phyloP scores from a whole-genome alignment of 148 eudicot genomes.

The Camellia japonica region DNA sequence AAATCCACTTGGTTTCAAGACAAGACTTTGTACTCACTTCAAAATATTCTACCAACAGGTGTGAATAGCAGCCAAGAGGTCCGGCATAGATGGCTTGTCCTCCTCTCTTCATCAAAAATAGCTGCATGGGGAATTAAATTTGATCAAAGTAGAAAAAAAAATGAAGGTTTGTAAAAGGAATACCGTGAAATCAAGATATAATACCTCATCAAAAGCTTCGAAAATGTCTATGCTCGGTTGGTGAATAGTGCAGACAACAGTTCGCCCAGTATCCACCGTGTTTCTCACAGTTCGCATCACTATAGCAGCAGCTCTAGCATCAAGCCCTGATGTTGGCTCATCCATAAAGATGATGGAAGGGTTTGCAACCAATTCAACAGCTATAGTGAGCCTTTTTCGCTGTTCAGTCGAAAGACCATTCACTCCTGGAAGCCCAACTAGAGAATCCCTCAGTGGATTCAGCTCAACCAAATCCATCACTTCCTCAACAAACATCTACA shows the following conservation, averaged over 20 bases:
- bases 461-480: conserved; percentile 51
- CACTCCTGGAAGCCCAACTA: conserved; percentile 54
- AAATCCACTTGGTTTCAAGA: background rate
- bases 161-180: background rate
- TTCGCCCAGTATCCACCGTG: conserved; percentile 55
- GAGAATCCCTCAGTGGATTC: conserved; percentile 31
- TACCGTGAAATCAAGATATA: background rate
- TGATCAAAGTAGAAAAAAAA: conserved; percentile 1
- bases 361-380: conserved; percentile 51
- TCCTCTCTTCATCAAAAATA: conserved; percentile 49
- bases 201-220: conserved; percentile 59
- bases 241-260: conserved; percentile 58
- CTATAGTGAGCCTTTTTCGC: conserved; percentile 52
- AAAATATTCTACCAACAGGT: conserved; percentile 34
- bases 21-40: conserved; percentile 24
- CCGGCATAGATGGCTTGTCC: conserved; percentile 49
- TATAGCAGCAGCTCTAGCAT: conserved; percentile 59
- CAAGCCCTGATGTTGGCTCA: conserved; percentile 55
- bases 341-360: conserved; percentile 59
- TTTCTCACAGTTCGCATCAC: conserved; percentile 56
- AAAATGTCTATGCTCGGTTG: conserved; percentile 59
- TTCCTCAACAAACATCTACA: conserved; percentile 53
- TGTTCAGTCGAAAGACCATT: conserved; percentile 54
- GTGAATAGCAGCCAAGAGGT: conserved; percentile 38
- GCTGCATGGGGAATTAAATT: conserved; percentile 19